Conservation (phyloP, 2,329 filamentous ascomycete species). For the Penicillium concentricum region DNA sequence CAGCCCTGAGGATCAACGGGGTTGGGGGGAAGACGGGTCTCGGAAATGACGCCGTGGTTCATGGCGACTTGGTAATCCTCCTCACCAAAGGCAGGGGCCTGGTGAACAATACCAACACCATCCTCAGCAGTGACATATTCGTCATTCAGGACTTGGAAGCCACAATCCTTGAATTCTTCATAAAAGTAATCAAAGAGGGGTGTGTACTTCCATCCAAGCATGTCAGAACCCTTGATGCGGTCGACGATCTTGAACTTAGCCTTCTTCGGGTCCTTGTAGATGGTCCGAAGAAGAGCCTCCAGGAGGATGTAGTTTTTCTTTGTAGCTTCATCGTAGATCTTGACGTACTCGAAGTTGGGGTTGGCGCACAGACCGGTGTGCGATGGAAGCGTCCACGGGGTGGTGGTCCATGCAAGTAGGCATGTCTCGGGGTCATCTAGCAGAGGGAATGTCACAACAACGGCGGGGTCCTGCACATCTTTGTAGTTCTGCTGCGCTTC, state of each 20-base stretch:
- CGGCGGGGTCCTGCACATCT: slow-evolving; percentile 84
- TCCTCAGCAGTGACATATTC: slow-evolving; percentile 85
- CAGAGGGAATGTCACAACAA: slow-evolving; percentile 85
- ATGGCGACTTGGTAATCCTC: slow-evolving; percentile 88
- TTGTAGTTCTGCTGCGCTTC: slow-evolving; percentile 95
- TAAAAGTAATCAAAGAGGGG: slow-evolving; percentile 89
- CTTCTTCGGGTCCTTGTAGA: slow-evolving; percentile 96
- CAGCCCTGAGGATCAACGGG: slow-evolving; percentile 82
- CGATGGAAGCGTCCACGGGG: slow-evolving; percentile 81
- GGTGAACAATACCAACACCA: slow-evolving; percentile 91
- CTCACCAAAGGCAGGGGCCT: slow-evolving; percentile 90
- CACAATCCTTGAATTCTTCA: slow-evolving; percentile 80
- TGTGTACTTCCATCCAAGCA: slow-evolving; percentile 85
- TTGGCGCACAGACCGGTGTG: slow-evolving; percentile 75
- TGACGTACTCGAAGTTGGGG: slow-evolving; percentile 81
- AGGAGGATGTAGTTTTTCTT: slow-evolving; percentile 83
- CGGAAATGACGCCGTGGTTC: slow-evolving; percentile 72
- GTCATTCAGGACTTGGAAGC: slow-evolving; percentile 78
- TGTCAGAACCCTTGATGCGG: slow-evolving; percentile 77
- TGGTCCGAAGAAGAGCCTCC: slow-evolving; percentile 73
- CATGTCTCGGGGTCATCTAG: slow-evolving; percentile 71
- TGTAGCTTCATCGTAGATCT: slow-evolving; percentile 78
- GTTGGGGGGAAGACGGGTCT: slow-evolving; percentile 77
- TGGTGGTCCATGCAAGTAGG: slow-evolving; percentile 86
- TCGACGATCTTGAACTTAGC: slow-evolving; percentile 83